These are phyloP conservation scores for Axilococcus clingmanii DNA, from an alignment of 139 green algal species.

Conservation along the genomic window DNA sequence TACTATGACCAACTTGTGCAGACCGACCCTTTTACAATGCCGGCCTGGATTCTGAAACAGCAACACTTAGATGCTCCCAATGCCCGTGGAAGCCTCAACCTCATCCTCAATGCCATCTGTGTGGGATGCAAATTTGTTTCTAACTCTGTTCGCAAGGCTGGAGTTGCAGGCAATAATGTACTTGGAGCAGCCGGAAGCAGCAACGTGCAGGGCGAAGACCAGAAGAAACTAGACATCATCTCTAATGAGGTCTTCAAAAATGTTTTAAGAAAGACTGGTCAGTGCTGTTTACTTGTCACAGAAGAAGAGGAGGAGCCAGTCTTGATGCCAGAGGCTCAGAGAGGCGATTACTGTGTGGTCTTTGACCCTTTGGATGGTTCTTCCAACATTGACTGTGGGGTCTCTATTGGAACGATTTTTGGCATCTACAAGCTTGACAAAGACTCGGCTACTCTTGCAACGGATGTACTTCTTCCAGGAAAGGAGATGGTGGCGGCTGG, in stretches of 20 bases:
- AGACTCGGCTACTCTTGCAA: slow-evolving; percentile 10
- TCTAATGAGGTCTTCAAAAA: slow-evolving; percentile 68
- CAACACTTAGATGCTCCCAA: slow-evolving; percentile 24
- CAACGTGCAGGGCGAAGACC: slow-evolving; percentile 56
- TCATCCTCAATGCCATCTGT: slow-evolving; percentile 48
- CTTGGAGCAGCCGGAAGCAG: slow-evolving; percentile 40
- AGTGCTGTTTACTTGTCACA: slow-evolving; percentile 43
- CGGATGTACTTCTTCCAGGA: slow-evolving; percentile 32
- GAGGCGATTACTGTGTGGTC: slow-evolving; percentile 46
- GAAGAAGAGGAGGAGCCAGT: slow-evolving; percentile 56
- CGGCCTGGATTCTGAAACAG: slow-evolving; percentile 29
- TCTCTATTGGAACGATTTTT: slow-evolving; percentile 51
- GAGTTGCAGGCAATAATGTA: slow-evolving; percentile 37
- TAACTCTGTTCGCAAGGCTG: slow-evolving; percentile 36
- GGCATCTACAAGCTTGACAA: slow-evolving; percentile 41
- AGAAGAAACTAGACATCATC: slow-evolving; percentile 66
- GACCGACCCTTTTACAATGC: slow-evolving; percentile 34
- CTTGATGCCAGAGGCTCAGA: slow-evolving; percentile 19
- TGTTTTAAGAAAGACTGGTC: slow-evolving; percentile 27
- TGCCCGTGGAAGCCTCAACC: slow-evolving; percentile 34
- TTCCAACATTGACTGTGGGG: slow-evolving; percentile 60
- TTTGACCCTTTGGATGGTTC: slow-evolving; percentile 59
- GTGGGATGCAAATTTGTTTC: slow-evolving; percentile 59
- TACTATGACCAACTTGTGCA: too few relatives aligned
- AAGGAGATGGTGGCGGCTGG: slow-evolving; percentile 47